Conservation (phyloP, 805 yeast genomes). For the Metschnikowia henanensis region DNA sequence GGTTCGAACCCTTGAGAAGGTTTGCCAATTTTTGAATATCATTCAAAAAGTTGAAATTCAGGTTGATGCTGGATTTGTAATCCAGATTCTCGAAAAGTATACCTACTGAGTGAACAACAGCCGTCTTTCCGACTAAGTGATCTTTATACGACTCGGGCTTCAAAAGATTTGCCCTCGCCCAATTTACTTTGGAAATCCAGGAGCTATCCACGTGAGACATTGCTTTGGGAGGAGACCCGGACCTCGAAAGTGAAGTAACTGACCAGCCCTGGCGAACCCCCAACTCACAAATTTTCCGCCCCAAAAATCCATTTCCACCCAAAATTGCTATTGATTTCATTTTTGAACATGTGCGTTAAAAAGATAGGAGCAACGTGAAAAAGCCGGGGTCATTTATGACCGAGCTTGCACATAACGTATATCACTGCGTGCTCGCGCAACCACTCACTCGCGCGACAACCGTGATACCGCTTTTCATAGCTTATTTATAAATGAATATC, state of each 20-base stretch:
- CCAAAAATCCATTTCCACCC: conserved; percentile 89
- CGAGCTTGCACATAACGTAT: no score
- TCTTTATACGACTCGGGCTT: conserved; percentile 56
- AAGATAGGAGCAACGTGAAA: no score
- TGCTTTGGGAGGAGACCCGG: conserved; percentile 52
- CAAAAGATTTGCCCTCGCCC: conserved; percentile 71
- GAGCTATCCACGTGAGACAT: conserved; percentile 14
- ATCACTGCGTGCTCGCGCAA: no score
- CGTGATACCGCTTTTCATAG: no score
- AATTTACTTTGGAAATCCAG: conserved; percentile 61
- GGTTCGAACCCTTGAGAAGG: conserved; percentile 54
- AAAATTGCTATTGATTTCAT: conserved; percentile 55
- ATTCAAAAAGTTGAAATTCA: conserved; percentile 37
- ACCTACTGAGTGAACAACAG: conserved; percentile 86
- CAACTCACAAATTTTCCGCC: conserved; percentile 64
- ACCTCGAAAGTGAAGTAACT: conserved; percentile 69
- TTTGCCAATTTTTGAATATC: conserved; percentile 32
- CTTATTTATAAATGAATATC: no score
- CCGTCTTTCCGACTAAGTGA: conserved; percentile 48
- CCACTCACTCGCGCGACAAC: no score
- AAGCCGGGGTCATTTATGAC: no score
- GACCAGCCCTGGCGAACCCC: conserved; percentile 62
- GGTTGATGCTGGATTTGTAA: conserved; percentile 58
- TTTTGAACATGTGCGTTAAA: no score
- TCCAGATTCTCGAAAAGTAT: conserved; percentile 64